Evolutionary conservation across 345 rosid genomes (phyloP), one percentile per base, ranked within the genome.

Genomic region (rapeseed (Brassica napus)): DNA sequence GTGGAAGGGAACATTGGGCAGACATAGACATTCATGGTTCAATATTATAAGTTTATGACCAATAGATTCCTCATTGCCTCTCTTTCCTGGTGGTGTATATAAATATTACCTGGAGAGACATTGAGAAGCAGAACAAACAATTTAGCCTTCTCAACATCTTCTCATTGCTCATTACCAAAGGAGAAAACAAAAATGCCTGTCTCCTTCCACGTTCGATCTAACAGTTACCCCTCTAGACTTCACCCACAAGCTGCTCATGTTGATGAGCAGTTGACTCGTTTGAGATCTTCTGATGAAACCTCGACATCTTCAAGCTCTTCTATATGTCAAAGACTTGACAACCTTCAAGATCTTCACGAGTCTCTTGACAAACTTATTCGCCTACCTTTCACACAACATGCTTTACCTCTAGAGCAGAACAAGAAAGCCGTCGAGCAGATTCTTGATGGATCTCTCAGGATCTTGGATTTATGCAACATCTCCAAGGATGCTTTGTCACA

Each of bases 1-100:
- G 52, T 65, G 30, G 6, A 67, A 52, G 39, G 42, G n/a, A 66
- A 66, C 78, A 75, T 24, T 35, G 23, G 7, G 26, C 8, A 65
- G 69, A 35, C 30, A 65, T 35, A 35, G 52, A 35, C 23, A 11
- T 24, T 54, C n/a, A 35, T 24, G 65, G 14, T 24, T 75, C 31
- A 26, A 59, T 68, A 58, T 30, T 54, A 54, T 54, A 7, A 54
- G 60, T n/a, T 52, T n/a, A 52, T 52, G 57, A 52, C 57, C 57
- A 52, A 52, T 52, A 52, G 21, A 52, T 52, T 52, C 57, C 57
- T 52, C 8, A n/a, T 5, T 42, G 18, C 57, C 18, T 52, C 8
- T 52, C 18, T 52, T 52, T 52, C 57, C 57, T 52, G 21, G 21
- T 52, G 18, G 57, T 52, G 57, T 52, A 52, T 52, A 52, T 52